phyloP scores from a whole-genome alignment of 257 asterid species.

The Jacaranda mimosifolia region DNA sequence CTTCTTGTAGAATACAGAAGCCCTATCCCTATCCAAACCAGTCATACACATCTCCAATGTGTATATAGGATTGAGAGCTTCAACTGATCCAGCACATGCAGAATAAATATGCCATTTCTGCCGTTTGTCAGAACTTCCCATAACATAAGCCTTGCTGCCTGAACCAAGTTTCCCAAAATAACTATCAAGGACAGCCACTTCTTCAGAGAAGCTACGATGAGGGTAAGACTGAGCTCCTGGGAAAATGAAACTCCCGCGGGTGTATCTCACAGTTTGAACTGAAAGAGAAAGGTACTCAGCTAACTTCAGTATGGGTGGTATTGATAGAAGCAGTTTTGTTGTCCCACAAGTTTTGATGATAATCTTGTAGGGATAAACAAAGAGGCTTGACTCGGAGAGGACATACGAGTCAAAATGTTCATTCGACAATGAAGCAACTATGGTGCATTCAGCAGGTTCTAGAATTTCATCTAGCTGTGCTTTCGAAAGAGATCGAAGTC shows the following conservation, averaged over 20 bases:
- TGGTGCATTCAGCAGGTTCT: slow-evolving; percentile 87
- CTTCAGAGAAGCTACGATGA: slow-evolving; percentile 81
- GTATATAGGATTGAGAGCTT: slow-evolving; percentile 54
- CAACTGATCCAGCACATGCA: slow-evolving; percentile 57
- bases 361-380: slow-evolving; percentile 71
- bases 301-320: slow-evolving; percentile 77
- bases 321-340: slow-evolving; percentile 71
- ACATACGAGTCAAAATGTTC: slow-evolving; percentile 74
- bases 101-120: slow-evolving; percentile 85
- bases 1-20: slow-evolving; percentile 71
- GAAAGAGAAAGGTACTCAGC: slow-evolving; percentile 59
- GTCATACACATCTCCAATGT: slow-evolving; percentile 93
- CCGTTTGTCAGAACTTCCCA: slow-evolving; percentile 56
- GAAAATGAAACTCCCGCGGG: slow-evolving; percentile 87
- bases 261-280: slow-evolving; percentile 63
- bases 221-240: slow-evolving; percentile 87
- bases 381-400: slow-evolving; percentile 91
- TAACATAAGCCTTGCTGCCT: slow-evolving; percentile 66
- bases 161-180: slow-evolving; percentile 71
- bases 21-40: slow-evolving; percentile 72
- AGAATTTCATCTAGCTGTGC: slow-evolving; percentile 76
- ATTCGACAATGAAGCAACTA: slow-evolving; percentile 74
- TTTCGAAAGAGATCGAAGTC: slow-evolving; percentile 70
- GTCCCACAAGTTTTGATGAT: slow-evolving; percentile 91
- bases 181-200: slow-evolving; percentile 70